Percentiles rank a stretch among this genome's conserved stretches.
These are phyloP conservation scores for Trichosporon sp. DNA, from an alignment of 1,284 basidiomycete genomes.

Conservation along the genomic window DNA sequence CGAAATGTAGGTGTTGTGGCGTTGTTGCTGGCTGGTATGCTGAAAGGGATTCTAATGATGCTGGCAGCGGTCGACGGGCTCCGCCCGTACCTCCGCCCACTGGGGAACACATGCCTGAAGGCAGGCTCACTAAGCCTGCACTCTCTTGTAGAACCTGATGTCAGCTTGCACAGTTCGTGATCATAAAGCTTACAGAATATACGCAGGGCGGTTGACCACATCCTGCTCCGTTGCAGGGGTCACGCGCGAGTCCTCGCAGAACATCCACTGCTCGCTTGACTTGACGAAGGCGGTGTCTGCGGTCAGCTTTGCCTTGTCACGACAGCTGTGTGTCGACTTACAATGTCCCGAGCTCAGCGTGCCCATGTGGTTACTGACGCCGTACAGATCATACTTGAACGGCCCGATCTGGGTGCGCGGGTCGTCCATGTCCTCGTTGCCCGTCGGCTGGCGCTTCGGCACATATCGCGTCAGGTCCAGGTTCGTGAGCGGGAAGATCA, in stretches of 20 bases:
- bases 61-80: neutral
- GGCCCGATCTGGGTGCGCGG: slow-evolving; percentile 74
- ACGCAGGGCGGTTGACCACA: slow-evolving; percentile 73
- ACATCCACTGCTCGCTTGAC: slow-evolving; percentile 72
- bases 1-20: too few relatives aligned
- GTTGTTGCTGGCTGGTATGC: neutral
- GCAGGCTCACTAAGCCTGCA: slow-evolving; percentile 19
- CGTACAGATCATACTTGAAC: slow-evolving; percentile 82
- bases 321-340: slow-evolving; percentile 50
- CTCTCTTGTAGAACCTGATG: slow-evolving; percentile 44
- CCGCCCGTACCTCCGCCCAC: too few relatives aligned
- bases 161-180: neutral
- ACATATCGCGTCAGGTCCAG: slow-evolving; percentile 89
- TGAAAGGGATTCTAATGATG: neutral
- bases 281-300: slow-evolving; percentile 76
- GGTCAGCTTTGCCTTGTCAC: neutral
- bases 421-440: slow-evolving; percentile 56
- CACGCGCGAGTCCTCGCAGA: slow-evolving; percentile 79
- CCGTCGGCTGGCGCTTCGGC: slow-evolving; percentile 66
- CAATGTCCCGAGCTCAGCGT: slow-evolving; percentile 87
- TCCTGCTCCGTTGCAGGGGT: slow-evolving; percentile 64
- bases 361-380: slow-evolving; percentile 86
- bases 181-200: slow-evolving; percentile 62
- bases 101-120: neutral
- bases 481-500: slow-evolving; percentile 76